Evolutionary conservation across 352 stramenopile species (phyloP), one percentile per base, ranked within the genome.

Genomic region (Lagenidium giganteum): DNA sequence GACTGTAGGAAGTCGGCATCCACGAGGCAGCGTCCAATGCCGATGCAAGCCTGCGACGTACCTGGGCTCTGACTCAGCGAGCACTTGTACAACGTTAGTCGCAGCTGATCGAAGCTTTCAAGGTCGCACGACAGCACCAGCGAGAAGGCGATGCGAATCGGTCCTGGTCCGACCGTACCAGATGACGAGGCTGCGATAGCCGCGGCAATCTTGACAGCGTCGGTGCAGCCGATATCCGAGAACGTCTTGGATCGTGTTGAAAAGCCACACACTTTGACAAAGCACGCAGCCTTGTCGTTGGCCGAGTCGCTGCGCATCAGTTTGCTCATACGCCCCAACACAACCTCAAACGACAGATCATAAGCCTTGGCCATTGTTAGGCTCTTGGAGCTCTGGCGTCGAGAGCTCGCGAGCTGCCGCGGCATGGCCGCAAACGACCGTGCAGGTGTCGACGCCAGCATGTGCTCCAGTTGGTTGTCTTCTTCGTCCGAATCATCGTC

Each of bases 61-160:
- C 64, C 64, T 0, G 65, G 65, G 18, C 52, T 64, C 40, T 82
- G 69, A 11, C 37, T 70, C n/a, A 78, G 37, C 41, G 60, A 57
- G 3, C 54, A 70, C 31, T 77, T 77, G 53, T 72, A 83, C 20
- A 90, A 56, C 12, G 66, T 75, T n/a, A 87, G 63, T n/a, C 66
- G 56, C 8, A 90, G 43, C 29, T 85, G 63, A n/a, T 84, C 72
- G 32, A 74, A 82, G 18, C 64, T 39, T 44, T 72, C 70, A 24
- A 90, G 35, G 12, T 86, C 72, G 0, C 57, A 52, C 0, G 58
- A 75, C 20, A 87, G 38, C 11, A 90, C 63, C 13, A 87, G 33
- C 2, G 67, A 69, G 43, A 90, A 90, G 2, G 72, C 61, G 11
- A 90, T 55, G 1, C 65, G 60, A 23, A 50, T 44, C 18, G 64